Conservation (phyloP, 164 flowering plant genomes). For the Euptelea pleiosperma region DNA sequence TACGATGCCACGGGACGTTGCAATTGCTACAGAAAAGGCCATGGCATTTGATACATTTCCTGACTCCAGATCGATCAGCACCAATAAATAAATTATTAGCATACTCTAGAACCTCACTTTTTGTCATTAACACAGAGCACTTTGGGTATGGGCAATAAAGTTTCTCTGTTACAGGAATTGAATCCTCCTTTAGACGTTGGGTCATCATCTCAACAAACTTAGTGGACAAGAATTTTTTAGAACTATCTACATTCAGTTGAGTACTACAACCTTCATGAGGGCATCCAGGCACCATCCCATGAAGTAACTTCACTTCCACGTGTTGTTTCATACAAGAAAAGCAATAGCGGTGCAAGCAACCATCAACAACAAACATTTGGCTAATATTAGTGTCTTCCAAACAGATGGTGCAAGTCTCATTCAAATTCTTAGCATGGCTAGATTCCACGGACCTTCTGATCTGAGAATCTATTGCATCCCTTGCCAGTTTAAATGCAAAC, state of each 20-base stretch:
- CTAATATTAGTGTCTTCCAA: slow-evolving; percentile 50
- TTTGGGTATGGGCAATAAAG: slow-evolving; percentile 83
- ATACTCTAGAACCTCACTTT: slow-evolving; percentile 35
- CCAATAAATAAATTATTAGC: slow-evolving; percentile 8
- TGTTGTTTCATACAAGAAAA: slow-evolving; percentile 78
- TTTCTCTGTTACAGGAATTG: slow-evolving; percentile 65
- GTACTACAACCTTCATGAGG: slow-evolving; percentile 69
- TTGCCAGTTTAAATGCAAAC: slow-evolving; percentile 61
- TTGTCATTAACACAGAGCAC: slow-evolving; percentile 82
- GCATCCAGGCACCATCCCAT: slow-evolving; percentile 56
- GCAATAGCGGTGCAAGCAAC: slow-evolving; percentile 69
- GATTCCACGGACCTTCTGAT: slow-evolving; percentile 26
- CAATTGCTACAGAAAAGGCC: slow-evolving; percentile 59
- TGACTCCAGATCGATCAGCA: slow-evolving; percentile 26
- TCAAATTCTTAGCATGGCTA: slow-evolving; percentile 16
- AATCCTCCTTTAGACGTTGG: slow-evolving; percentile 55
- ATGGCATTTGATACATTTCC: slow-evolving; percentile 64
- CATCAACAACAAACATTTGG: slow-evolving; percentile 55
- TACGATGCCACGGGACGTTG: slow-evolving; percentile 78
- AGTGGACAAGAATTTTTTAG: slow-evolving; percentile 50
- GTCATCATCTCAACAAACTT: slow-evolving; percentile 48
- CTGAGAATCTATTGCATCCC: slow-evolving; percentile 68
- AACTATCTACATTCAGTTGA: slow-evolving; percentile 49
- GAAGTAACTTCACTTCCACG: slow-evolving; percentile 72
- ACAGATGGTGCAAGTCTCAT: slow-evolving; percentile 67